A percentile compares a stretch with the other conserved stretches of the same genome.
phyloP scores from a whole-genome alignment of 257 asterid species.

The Solanum pennellii region DNA sequence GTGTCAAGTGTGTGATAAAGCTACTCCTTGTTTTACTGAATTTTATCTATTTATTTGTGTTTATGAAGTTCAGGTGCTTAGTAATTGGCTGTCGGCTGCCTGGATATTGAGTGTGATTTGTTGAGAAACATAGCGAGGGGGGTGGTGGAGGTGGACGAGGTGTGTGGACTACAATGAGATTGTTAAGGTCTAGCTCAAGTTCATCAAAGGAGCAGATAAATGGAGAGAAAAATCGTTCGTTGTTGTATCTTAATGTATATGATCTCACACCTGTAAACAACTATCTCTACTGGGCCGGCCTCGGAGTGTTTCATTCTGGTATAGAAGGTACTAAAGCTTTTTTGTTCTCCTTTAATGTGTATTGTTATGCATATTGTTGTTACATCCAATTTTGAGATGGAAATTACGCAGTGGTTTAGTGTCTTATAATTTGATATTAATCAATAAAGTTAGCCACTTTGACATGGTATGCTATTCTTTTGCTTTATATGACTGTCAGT shows the following conservation, averaged over 20 bases:
- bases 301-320: conserved; percentile 84
- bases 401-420: not conserved
- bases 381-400: not conserved
- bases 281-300: conserved; percentile 78
- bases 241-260: conserved; percentile 61
- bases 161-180: conserved; percentile 43
- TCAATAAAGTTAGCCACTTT: not conserved
- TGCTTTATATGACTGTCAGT: not conserved
- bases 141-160: conserved; percentile 9
- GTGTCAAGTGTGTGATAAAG: not conserved
- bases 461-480: not conserved
- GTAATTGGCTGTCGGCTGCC: not conserved
- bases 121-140: not conserved
- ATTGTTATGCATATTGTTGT: not conserved
- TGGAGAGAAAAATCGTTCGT: conserved; percentile 37
- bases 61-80: not conserved
- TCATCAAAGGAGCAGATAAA: conserved; percentile 32
- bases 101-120: conserved; percentile 5
- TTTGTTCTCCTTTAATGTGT: not conserved
- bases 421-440: not conserved
- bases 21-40: not conserved
- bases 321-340: conserved; percentile 52
- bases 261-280: conserved; percentile 76
- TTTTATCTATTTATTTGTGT: not conserved
- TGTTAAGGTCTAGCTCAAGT: conserved; percentile 48